Percentiles rank a stretch among this genome's conserved stretches.
Evolutionary conservation across 2,329 filamentous ascomycete genomes (phyloP).

Genomic region (Lasiodiplodia citricola): DNA sequence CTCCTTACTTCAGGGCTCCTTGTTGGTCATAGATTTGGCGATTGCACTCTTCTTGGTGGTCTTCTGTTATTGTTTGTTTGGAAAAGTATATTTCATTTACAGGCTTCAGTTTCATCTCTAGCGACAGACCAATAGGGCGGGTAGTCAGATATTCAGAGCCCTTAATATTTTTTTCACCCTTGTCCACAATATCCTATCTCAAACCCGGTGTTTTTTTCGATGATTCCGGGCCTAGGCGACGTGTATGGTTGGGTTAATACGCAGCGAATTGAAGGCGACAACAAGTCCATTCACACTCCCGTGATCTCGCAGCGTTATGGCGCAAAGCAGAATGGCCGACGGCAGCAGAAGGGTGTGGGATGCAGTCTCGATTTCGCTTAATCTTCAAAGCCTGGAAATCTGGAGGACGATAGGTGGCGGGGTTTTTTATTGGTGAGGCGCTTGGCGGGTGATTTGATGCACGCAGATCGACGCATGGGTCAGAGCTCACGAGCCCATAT

Average conservation of each 20-base stretch:
- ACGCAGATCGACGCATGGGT: constrained; percentile 8
- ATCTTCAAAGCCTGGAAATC: neutral
- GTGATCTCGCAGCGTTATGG: too few species aligned
- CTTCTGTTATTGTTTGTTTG: neutral
- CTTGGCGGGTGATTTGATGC: constrained; percentile 7
- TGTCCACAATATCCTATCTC: neutral
- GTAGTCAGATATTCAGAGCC: neutral
- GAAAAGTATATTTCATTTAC: neutral
- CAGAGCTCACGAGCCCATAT: constrained; percentile 1
- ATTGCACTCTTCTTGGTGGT: neutral
- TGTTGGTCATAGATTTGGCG: neutral
- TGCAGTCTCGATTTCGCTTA: neutral
- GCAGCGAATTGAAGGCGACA: neutral
- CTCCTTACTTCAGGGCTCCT: neutral
- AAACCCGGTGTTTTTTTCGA: neutral
- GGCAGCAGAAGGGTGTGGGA: too few species aligned
- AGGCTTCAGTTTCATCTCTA: neutral
- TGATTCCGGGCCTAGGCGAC: neutral
- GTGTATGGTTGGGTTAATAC: neutral
- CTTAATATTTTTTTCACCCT: neutral
- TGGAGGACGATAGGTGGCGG: neutral
- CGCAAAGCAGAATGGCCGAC: neutral
- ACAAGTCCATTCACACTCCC: too few species aligned
- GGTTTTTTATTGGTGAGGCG: neutral
- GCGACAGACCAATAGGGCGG: neutral